Conservation (phyloP, 306 rosid species). For the Canavalia gladiata region DNA sequence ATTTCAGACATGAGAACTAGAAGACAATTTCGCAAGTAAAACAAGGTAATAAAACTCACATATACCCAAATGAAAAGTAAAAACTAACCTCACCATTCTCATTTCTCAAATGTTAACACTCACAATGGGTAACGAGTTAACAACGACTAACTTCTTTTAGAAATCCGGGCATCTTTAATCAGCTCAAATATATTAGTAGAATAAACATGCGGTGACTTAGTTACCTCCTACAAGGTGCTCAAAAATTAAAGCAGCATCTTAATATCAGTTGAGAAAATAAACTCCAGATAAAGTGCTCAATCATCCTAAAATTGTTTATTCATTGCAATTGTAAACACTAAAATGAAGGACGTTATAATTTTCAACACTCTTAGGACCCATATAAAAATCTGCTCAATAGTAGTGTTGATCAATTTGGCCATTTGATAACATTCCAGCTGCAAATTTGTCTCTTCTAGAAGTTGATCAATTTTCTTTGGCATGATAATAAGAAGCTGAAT, state of each 20-base stretch:
- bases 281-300: not conserved
- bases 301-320: slow-evolving; percentile 11
- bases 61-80: no score
- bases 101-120: no score
- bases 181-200: not conserved
- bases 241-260: slow-evolving; percentile 19
- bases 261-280: slow-evolving; percentile 5
- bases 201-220: not conserved
- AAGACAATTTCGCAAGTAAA: no score
- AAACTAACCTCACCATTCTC: no score
- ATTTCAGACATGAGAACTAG: no score
- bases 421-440: slow-evolving; percentile 48
- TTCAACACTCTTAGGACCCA: not conserved
- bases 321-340: no score
- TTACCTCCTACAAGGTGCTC: not conserved
- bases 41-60: no score
- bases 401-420: slow-evolving; percentile 39
- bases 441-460: slow-evolving; percentile 25
- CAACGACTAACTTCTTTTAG: no score
- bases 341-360: no score
- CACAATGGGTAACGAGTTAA: no score
- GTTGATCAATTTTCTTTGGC: slow-evolving; percentile 37
- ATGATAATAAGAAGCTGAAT: slow-evolving; percentile 26
- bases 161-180: not conserved
- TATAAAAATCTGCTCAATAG: not conserved